Evolutionary conservation across 139 green algal species (phyloP).

Genomic region (Chlorella sp.): DNA sequence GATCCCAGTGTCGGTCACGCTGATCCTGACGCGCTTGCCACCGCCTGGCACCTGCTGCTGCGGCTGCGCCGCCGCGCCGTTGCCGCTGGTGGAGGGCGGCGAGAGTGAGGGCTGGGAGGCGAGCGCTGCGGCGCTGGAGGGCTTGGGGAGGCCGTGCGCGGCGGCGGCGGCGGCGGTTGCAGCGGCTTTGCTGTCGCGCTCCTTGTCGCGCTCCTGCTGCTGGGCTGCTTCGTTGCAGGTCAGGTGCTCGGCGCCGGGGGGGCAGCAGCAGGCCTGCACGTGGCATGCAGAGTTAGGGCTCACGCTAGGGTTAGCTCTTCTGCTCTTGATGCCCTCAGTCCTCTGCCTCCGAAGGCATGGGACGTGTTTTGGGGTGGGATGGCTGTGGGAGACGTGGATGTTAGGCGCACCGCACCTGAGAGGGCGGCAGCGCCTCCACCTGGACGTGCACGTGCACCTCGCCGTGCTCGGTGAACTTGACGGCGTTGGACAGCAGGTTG

Average conservation of each 20-base stretch:
- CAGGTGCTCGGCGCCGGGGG: too few species aligned
- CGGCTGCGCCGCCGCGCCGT: not conserved
- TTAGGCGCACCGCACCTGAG: too few species aligned
- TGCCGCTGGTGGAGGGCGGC: not conserved
- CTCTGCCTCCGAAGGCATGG: too few species aligned
- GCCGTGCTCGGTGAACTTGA: constrained; percentile 83
- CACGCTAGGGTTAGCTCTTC: too few species aligned
- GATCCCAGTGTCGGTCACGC: constrained; percentile 76
- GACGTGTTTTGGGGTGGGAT: not conserved
- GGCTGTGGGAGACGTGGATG: not conserved
- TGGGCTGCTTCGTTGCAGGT: too few species aligned
- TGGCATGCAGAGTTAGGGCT: too few species aligned
- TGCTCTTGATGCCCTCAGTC: too few species aligned
- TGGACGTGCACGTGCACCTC: constrained; percentile 70
- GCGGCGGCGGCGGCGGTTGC: not conserved
- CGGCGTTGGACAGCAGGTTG: constrained; percentile 67
- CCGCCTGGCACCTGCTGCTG: not conserved
- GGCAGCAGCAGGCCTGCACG: not conserved
- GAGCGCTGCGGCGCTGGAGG: too few species aligned
- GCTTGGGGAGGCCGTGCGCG: too few species aligned
- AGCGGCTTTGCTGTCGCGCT: not conserved
- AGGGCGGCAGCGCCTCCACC: constrained; percentile 9
- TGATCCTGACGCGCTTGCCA: constrained; percentile 44
- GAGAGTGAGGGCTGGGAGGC: too few species aligned
- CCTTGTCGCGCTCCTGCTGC: too few species aligned